Evolutionary conservation across 2,329 filamentous ascomycete species (phyloP).

Genomic region (Elsinoe batatas): DNA sequence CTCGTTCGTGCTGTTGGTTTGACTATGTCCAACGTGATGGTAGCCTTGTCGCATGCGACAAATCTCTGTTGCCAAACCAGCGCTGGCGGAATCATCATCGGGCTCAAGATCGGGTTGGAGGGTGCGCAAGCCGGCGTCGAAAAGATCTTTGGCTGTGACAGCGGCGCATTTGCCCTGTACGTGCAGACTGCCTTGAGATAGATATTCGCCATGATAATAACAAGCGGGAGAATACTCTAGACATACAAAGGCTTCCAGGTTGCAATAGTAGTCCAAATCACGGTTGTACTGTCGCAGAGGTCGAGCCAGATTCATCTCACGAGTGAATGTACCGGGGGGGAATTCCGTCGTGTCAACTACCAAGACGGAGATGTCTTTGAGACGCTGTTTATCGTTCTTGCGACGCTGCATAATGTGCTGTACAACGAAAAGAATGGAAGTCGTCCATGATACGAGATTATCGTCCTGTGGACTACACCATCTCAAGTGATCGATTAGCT

Average conservation of each 20-base stretch:
- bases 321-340: not conserved
- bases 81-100: not conserved
- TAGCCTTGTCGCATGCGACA: not conserved
- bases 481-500: not conserved
- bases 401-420: not conserved
- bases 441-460: not conserved
- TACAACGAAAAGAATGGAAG: not conserved
- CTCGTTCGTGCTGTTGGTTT: not conserved
- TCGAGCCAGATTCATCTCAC: not conserved
- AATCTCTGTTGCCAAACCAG: not conserved
- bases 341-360: not conserved
- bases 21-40: not conserved
- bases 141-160: not conserved
- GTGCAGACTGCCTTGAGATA: not conserved
- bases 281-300: not conserved
- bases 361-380: not conserved
- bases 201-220: not conserved
- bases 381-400: not conserved
- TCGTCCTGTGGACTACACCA: not conserved
- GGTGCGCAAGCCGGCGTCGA: not conserved
- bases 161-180: not conserved
- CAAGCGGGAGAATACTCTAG: not conserved
- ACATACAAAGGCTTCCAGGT: not conserved
- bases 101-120: not conserved
- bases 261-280: not conserved